These are phyloP conservation scores for Ascochyta rabiei DNA, from an alignment of 2,329 filamentous ascomycete genomes.

Conservation along the genomic window DNA sequence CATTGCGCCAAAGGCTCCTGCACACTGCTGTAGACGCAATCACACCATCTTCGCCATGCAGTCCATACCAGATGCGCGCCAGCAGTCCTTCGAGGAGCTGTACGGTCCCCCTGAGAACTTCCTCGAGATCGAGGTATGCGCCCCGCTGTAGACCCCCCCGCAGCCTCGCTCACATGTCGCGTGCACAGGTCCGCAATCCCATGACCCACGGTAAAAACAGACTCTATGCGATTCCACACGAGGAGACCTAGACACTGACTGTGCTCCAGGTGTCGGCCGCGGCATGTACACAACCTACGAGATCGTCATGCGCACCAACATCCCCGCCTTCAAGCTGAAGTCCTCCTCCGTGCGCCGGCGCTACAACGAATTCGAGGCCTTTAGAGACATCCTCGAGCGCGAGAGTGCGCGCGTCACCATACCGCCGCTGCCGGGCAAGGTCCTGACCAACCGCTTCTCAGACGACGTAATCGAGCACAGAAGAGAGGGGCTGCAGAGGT, in stretches of 20 bases:
- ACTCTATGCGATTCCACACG: not conserved
- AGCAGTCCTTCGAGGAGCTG: slow-evolving; percentile 98
- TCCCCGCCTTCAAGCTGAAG: slow-evolving; percentile 96
- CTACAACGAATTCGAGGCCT: slow-evolving; percentile 98
- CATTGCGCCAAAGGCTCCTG: slow-evolving; percentile 10
- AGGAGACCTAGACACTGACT: not conserved
- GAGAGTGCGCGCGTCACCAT: slow-evolving; percentile 95
- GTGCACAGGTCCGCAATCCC: slow-evolving; percentile 81
- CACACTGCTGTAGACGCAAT: not conserved
- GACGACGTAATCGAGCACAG: slow-evolving; percentile 98
- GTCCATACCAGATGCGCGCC: slow-evolving; percentile 70
- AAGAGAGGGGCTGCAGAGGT: slow-evolving; percentile 88
- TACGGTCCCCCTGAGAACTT: slow-evolving; percentile 99
- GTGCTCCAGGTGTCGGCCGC: slow-evolving; percentile 80
- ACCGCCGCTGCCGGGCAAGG: slow-evolving; percentile 92
- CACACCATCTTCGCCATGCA: slow-evolving; percentile 55
- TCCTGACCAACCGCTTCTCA: slow-evolving; percentile 96
- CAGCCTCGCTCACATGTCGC: slow-evolving; percentile 32
- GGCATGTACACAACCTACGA: slow-evolving; percentile 99
- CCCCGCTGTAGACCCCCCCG: slow-evolving; percentile 12
- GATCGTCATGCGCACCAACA: slow-evolving; percentile 97
- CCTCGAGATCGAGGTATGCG: slow-evolving; percentile 86
- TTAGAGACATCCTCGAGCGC: slow-evolving; percentile 95
- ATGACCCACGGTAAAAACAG: slow-evolving; percentile 34
- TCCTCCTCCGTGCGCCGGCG: slow-evolving; percentile 82